Evolutionary conservation across 345 rosid genomes (phyloP), one percentile per base, ranked within the genome.

Genomic region (Salix exigua): DNA sequence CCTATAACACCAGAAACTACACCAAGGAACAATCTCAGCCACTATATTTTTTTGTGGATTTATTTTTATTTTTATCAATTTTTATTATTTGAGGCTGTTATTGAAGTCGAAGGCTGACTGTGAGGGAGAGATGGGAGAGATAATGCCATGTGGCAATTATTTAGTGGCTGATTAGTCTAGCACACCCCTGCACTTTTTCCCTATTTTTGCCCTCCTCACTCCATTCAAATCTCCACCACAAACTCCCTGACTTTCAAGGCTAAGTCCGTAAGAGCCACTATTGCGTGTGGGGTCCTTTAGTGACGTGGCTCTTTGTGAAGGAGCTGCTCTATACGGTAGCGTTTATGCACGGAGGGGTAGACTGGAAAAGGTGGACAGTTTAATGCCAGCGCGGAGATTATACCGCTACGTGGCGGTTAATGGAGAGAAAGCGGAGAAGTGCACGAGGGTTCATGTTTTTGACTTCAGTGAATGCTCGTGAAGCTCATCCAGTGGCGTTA

Each of bases 11-110:
- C 86, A 85, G 82, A 85, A 83, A 77, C 87, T 61, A 78, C 75
- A 75, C 26, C 55, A 38, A 50, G 89, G 87, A 86, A 79, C 83
- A 86, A 82, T 85, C 86, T 85, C 91, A 86, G 89, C 91, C 91
- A 86, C 89, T 88, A 86, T 73, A 80, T n/a, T 46, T 85, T 88
- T 83, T 69, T 71, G 58, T 7, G 68, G 70, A 28, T 79, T 83
- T 78, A 28, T 66, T 66, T 58, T 55, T 46, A 16, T 46, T 40
- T 61, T 17, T 66, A 26, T 40, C 7, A 55, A 9, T 13, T 31
- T 8, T 46, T 60, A 60, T 73, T 37, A 60, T 79, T 79, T 79
- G 78, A 79, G 82, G 82, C 78, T 79, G 64, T 40, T 14, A 78
- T 55, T 78, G 69, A 58, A 61, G 30, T 31, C 9, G 55, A 26